These are phyloP conservation scores for Globisporangium spinosum DNA, from an alignment of 352 stramenopile genomes.

Conservation along the genomic window DNA sequence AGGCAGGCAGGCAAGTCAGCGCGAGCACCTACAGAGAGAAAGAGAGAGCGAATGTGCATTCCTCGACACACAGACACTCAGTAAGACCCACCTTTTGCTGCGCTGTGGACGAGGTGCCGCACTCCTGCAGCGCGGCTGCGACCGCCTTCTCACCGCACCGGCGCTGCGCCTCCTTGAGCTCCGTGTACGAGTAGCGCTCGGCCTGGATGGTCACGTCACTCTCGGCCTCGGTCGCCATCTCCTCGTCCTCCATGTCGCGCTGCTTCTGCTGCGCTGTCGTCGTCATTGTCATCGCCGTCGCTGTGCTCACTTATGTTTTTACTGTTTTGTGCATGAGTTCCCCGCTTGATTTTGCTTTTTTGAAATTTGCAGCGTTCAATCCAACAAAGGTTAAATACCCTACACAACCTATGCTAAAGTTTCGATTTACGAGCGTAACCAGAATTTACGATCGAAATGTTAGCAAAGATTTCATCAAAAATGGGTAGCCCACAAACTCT, in stretches of 20 bases:
- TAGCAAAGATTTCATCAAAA: no score
- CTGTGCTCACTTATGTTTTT: not conserved
- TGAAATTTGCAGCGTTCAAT: not conserved
- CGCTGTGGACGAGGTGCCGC: slow-evolving; percentile 41
- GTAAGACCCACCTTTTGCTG: slow-evolving; percentile 39
- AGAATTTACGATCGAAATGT: no score
- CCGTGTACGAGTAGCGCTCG: slow-evolving; percentile 64
- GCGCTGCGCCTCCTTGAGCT: slow-evolving; percentile 75
- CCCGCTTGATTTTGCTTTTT: not conserved
- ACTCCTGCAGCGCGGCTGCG: slow-evolving; percentile 43
- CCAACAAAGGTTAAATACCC: no score
- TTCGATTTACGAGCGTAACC: no score
- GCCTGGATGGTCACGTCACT: slow-evolving; percentile 16
- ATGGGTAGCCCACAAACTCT: no score
- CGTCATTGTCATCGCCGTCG: not conserved
- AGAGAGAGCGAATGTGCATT: not conserved
- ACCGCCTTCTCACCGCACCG: slow-evolving; percentile 58
- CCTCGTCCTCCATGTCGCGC: slow-evolving; percentile 15
- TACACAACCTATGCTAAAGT: no score
- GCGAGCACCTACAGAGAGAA: not conserved
- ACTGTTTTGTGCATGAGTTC: not conserved
- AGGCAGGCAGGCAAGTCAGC: not conserved
- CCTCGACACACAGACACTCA: not conserved
- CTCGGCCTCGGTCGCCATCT: slow-evolving; percentile 19
- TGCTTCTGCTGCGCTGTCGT: slow-evolving; percentile 1